phyloP scores from a whole-genome alignment of 805 yeast species.

The Scheffersomyces stipitis region DNA sequence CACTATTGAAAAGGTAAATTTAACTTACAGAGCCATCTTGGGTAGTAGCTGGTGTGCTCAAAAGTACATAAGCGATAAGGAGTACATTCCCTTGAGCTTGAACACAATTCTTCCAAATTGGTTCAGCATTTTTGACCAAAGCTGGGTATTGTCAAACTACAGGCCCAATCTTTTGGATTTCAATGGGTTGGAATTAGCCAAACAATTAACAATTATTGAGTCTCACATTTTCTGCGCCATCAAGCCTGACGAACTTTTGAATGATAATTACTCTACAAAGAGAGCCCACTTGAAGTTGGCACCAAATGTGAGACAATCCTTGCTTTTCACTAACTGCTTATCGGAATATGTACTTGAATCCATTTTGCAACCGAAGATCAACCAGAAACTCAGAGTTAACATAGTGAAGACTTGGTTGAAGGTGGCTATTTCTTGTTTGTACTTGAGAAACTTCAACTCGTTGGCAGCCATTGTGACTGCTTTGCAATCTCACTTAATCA shows the following conservation, averaged over 20 bases:
- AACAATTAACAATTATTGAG: slow-evolving; percentile 73
- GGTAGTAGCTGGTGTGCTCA: slow-evolving; percentile 47
- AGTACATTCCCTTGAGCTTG: slow-evolving; percentile 32
- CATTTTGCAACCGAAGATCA: slow-evolving; percentile 52
- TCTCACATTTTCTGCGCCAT: slow-evolving; percentile 63
- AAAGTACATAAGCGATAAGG: slow-evolving; percentile 27
- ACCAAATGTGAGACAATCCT: slow-evolving; percentile 60
- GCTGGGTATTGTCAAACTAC: slow-evolving; percentile 57
- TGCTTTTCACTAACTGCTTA: slow-evolving; percentile 68
- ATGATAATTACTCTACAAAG: slow-evolving; percentile 61
- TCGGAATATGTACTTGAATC: slow-evolving; percentile 74
- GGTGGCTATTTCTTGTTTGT: slow-evolving; percentile 68
- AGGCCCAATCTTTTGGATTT: slow-evolving; percentile 54
- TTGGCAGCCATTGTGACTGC: slow-evolving; percentile 78
- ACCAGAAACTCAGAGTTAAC: slow-evolving; percentile 49
- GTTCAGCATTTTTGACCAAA: slow-evolving; percentile 51
- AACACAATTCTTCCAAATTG: slow-evolving; percentile 42
- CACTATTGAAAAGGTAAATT: slow-evolving; percentile 50
- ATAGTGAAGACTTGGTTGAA: slow-evolving; percentile 71
- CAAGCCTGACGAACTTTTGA: slow-evolving; percentile 63
- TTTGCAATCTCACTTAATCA: slow-evolving; percentile 68
- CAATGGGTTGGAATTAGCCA: slow-evolving; percentile 73
- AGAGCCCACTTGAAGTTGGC: slow-evolving; percentile 58
- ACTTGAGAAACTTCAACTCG: slow-evolving; percentile 74
- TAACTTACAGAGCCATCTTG: slow-evolving; percentile 54